Conservation (phyloP, 2,329 filamentous ascomycete genomes). For the Fusarium nematophilum region DNA sequence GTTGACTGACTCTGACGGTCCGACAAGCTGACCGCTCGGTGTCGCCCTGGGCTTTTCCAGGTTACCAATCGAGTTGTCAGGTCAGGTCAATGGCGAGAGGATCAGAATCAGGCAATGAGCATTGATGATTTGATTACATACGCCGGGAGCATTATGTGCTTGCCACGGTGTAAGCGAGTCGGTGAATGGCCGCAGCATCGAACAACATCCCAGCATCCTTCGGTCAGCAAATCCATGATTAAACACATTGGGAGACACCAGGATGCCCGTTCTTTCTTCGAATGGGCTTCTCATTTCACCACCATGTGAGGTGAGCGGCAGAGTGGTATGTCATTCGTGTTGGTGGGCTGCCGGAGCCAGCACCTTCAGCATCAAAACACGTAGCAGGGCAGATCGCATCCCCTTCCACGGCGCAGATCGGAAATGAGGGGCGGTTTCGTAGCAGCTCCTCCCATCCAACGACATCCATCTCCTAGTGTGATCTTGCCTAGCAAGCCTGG, state of each 20-base stretch:
- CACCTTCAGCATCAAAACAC: background rate
- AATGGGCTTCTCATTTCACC: conserved; percentile 13
- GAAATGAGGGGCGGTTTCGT: conserved; percentile 23
- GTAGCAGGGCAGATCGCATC: conserved; percentile 35
- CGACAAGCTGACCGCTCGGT: conserved; percentile 23
- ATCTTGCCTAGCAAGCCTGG: conserved; percentile 7
- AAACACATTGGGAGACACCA: conserved; percentile 17
- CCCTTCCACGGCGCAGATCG: conserved; percentile 34
- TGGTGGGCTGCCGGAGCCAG: background rate
- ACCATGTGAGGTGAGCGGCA: conserved; percentile 7
- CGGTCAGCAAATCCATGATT: conserved; percentile 22
- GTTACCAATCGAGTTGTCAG: conserved; percentile 12
- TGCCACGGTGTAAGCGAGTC: conserved; percentile 22
- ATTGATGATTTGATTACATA: conserved; percentile 29
- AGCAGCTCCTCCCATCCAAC: conserved; percentile 11
- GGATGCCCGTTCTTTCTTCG: conserved; percentile 5
- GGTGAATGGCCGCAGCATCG: conserved; percentile 17
- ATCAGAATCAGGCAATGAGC: conserved; percentile 36
- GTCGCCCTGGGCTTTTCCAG: conserved; percentile 15
- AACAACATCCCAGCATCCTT: conserved; percentile 8
- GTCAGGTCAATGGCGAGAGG: conserved; percentile 23
- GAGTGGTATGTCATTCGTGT: conserved; percentile 5
- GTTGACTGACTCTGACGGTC: conserved; percentile 20
- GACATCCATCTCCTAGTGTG: conserved; percentile 7
- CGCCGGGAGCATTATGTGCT: conserved; percentile 7